Evolutionary conservation across 108 stramenopile genomes (phyloP).

Genomic region (Skeletonema costatum): DNA sequence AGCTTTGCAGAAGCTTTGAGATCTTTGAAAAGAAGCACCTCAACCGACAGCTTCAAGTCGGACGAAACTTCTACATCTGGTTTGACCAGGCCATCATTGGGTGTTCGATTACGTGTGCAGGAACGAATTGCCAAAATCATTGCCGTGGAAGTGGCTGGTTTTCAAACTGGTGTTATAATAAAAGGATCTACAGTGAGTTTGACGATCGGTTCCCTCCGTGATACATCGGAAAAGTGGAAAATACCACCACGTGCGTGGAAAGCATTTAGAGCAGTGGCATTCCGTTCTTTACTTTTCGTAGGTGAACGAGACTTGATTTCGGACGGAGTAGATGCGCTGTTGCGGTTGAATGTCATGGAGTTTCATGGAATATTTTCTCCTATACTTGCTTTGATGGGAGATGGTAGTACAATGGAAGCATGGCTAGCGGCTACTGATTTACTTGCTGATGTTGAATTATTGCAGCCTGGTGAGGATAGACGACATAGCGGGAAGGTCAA

Average conservation of each 20-base stretch:
- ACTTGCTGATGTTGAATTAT: slow-evolving; percentile 72
- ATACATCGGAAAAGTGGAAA: slow-evolving; percentile 79
- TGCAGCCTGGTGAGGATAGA: slow-evolving; percentile 5
- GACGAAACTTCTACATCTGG: slow-evolving; percentile 10
- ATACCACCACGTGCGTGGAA: slow-evolving; percentile 81
- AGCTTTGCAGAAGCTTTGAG: slow-evolving; percentile 47
- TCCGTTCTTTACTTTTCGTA: slow-evolving; percentile 78
- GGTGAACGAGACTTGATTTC: slow-evolving; percentile 83
- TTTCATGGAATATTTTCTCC: slow-evolving; percentile 80
- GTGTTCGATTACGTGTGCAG: slow-evolving; percentile 76
- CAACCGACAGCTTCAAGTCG: not conserved
- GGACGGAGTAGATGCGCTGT: slow-evolving; percentile 75
- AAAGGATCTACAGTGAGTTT: slow-evolving; percentile 71
- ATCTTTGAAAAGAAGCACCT: slow-evolving; percentile 19
- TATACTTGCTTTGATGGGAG: slow-evolving; percentile 82
- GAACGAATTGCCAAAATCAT: slow-evolving; percentile 84
- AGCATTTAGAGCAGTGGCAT: slow-evolving; percentile 82
- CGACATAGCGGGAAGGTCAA: slow-evolving; percentile 5
- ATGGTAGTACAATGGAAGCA: slow-evolving; percentile 77
- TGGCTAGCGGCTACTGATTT: slow-evolving; percentile 79
- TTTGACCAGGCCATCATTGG: slow-evolving; percentile 74
- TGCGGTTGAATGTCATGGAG: slow-evolving; percentile 72
- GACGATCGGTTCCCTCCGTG: slow-evolving; percentile 62
- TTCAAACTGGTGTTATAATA: slow-evolving; percentile 67
- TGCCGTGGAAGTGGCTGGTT: slow-evolving; percentile 85